These are phyloP conservation scores for Caryopteris hybrid DNA, from an alignment of 305 asterid genomes.

Conservation along the genomic window DNA sequence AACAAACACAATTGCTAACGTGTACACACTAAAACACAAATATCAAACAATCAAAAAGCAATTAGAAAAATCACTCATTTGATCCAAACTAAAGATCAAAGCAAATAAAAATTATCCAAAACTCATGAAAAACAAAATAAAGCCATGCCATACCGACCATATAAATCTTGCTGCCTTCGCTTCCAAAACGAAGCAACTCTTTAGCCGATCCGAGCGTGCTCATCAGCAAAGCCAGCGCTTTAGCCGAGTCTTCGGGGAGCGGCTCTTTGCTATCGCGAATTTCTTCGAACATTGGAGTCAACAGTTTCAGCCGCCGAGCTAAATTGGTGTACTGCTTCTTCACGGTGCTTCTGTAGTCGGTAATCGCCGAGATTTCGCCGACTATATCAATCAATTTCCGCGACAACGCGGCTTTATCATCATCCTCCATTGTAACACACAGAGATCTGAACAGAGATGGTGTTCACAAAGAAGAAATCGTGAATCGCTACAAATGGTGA, in stretches of 20 bases:
- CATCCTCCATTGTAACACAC: slow-evolving; percentile 52
- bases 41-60: slow-evolving; percentile 15
- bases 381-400: slow-evolving; percentile 48
- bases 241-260: slow-evolving; percentile 41
- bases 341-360: slow-evolving; percentile 57
- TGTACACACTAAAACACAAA: slow-evolving; percentile 8
- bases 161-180: slow-evolving; percentile 82
- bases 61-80: slow-evolving; percentile 9
- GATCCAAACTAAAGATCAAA: slow-evolving; percentile 17
- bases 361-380: slow-evolving; percentile 57
- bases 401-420: slow-evolving; percentile 47
- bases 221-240: slow-evolving; percentile 39
- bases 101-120: background rate
- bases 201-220: slow-evolving; percentile 58
- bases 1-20: background rate
- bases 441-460: slow-evolving; percentile 31
- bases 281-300: slow-evolving; percentile 92
- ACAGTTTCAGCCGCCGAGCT: slow-evolving; percentile 79
- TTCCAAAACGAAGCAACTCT: slow-evolving; percentile 73
- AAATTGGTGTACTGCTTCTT: slow-evolving; percentile 82
- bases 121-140: background rate
- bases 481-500: slow-evolving; percentile 3
- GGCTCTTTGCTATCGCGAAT: slow-evolving; percentile 63
- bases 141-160: slow-evolving; percentile 50
- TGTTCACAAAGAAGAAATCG: background rate